Percentiles rank a stretch among this genome's conserved stretches.
phyloP scores from a whole-genome alignment of 1,139 yeast genomes.

The Taphrina populina region DNA sequence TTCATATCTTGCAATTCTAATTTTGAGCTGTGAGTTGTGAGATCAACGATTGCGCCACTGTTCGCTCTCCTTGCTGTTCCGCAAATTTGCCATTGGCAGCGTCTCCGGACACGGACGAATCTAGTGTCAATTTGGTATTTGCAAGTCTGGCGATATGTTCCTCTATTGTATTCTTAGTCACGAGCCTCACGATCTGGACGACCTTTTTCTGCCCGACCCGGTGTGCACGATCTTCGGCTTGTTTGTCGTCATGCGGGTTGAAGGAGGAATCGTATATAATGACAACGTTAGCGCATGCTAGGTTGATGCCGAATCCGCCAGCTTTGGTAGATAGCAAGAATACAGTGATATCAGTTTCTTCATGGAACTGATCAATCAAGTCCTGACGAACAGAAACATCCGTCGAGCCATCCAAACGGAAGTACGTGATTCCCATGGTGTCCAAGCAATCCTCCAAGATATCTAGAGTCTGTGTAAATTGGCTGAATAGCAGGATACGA shows the following conservation, averaged over 20 bases:
- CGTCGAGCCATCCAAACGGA: slow-evolving; percentile 90
- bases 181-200: slow-evolving; percentile 75
- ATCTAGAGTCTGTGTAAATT: slow-evolving; percentile 89
- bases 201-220: slow-evolving; percentile 93
- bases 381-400: slow-evolving; percentile 91
- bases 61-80: slow-evolving; percentile 41
- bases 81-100: slow-evolving; percentile 53
- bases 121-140: slow-evolving; percentile 84
- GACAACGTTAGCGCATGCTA: slow-evolving; percentile 92
- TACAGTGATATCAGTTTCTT: slow-evolving; percentile 76
- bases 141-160: slow-evolving; percentile 86
- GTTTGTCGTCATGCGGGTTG: slow-evolving; percentile 97
- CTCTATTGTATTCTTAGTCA: slow-evolving; percentile 74
- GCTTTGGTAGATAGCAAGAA: slow-evolving; percentile 91
- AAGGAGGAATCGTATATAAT: slow-evolving; percentile 89
- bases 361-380: slow-evolving; percentile 72
- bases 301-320: slow-evolving; percentile 96
- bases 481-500: slow-evolving; percentile 78
- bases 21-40: slow-evolving; percentile 6
- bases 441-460: slow-evolving; percentile 76
- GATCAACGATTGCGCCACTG: slow-evolving; percentile 9
- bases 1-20: too few relatives aligned
- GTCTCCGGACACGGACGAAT: slow-evolving; percentile 61
- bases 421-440: slow-evolving; percentile 63
- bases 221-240: slow-evolving; percentile 98